Evolutionary conservation across 108 stramenopile species (phyloP).

Genomic region (Licmophora abbreviata): DNA sequence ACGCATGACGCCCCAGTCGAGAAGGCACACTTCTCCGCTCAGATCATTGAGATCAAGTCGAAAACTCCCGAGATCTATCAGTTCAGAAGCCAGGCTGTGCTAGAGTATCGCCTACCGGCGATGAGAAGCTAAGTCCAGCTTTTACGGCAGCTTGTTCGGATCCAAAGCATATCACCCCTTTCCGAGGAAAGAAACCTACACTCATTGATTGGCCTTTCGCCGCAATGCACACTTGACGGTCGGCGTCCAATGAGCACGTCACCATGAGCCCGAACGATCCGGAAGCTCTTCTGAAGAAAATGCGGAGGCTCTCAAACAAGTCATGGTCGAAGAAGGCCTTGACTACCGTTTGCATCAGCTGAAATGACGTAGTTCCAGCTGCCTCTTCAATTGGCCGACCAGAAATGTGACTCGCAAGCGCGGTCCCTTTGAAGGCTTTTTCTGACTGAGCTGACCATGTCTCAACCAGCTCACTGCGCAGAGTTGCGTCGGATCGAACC

Average conservation of each 20-base stretch:
- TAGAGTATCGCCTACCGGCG: slow-evolving; percentile 16
- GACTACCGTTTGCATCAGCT: slow-evolving; percentile 31
- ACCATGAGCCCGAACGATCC: slow-evolving; percentile 70
- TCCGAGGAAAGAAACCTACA: slow-evolving; percentile 68
- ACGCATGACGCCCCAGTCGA: slow-evolving; percentile 53
- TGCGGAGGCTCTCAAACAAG: slow-evolving; percentile 44
- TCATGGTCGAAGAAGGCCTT: slow-evolving; percentile 79
- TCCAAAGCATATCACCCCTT: slow-evolving; percentile 70
- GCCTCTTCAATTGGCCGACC: slow-evolving; percentile 7
- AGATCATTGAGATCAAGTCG: slow-evolving; percentile 65
- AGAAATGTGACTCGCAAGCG: background rate
- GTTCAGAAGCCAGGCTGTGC: background rate
- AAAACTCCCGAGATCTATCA: background rate
- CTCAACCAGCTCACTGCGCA: slow-evolving; percentile 5
- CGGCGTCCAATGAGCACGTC: slow-evolving; percentile 59
- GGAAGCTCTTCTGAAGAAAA: slow-evolving; percentile 61
- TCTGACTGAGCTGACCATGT: slow-evolving; percentile 4
- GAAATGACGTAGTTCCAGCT: background rate
- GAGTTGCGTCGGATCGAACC: background rate
- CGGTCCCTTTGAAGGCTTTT: slow-evolving; percentile 4
- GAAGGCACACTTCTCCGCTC: slow-evolving; percentile 51
- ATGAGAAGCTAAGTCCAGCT: slow-evolving; percentile 36
- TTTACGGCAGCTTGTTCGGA: slow-evolving; percentile 82
- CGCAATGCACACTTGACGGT: slow-evolving; percentile 67
- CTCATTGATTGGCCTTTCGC: slow-evolving; percentile 77